These are phyloP conservation scores for Ampelomyces quisqualis DNA, from an alignment of 2,329 filamentous ascomycete genomes.

Conservation along the genomic window DNA sequence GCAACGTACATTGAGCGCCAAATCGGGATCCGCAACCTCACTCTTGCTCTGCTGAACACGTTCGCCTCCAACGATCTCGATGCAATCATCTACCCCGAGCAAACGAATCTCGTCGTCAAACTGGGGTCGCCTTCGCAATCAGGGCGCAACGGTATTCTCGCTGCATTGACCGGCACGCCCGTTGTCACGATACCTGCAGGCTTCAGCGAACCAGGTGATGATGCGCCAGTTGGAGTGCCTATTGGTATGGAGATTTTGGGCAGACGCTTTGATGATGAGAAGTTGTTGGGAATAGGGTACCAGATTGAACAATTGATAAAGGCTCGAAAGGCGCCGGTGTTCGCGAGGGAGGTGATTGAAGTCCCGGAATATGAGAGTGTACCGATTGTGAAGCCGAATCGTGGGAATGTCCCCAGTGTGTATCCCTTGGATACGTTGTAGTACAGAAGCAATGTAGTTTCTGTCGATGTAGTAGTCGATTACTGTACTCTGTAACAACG, in stretches of 20 bases:
- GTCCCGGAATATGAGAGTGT: constrained; percentile 46
- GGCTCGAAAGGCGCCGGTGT: constrained; percentile 51
- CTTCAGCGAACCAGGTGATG: constrained; percentile 52
- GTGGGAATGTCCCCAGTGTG: constrained; percentile 43
- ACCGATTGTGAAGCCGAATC: constrained; percentile 50
- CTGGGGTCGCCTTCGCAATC: constrained; percentile 58
- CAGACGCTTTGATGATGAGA: constrained; percentile 56
- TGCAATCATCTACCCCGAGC: constrained; percentile 64
- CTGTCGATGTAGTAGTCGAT: too few species aligned
- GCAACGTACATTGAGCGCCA: constrained; percentile 52
- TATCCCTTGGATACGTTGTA: constrained; percentile 53
- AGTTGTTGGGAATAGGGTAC: constrained; percentile 57
- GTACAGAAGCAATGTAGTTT: too few species aligned
- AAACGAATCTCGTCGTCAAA: constrained; percentile 63
- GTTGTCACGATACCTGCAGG: constrained; percentile 57
- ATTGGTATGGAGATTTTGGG: constrained; percentile 67
- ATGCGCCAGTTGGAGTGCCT: constrained; percentile 60
- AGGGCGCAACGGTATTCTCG: constrained; percentile 61
- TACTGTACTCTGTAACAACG: too few species aligned
- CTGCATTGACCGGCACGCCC: constrained; percentile 55
- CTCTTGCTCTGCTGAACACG: constrained; percentile 51
- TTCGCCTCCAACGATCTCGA: constrained; percentile 55
- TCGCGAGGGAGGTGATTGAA: constrained; percentile 47
- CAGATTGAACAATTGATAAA: constrained; percentile 51
- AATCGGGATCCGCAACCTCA: constrained; percentile 55